Base-by-base conservation (phyloP, 257 asterid genomes). In the Przewalskia tangutica region DNA sequence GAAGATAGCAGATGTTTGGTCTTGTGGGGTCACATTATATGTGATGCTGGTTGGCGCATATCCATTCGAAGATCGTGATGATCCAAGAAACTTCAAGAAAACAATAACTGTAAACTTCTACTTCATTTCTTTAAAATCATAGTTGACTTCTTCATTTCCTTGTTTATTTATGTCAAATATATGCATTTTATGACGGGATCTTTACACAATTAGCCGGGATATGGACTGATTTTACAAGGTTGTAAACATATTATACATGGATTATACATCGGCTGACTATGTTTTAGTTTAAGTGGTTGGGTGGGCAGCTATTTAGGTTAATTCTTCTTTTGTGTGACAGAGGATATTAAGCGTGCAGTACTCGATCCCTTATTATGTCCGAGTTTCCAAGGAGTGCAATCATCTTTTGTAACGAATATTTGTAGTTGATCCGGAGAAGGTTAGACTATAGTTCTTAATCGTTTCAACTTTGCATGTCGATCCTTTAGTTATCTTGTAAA, bases 1-100 rank as follows among this genome's bases (percentile, higher is more conserved):
- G 62, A 75, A 75, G 80, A 75, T 75, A 50, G 80, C 80, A 75
- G 80, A 75, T 75, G 80, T 75, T 50, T 75, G 80, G 80, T 75
- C 80, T 23, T 75, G 80, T 75, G 80, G 80, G 46, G 80, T 75
- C 3, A 75, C 80, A 23, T 48, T 75, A 27, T 75, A 75, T 50
- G 80, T 75, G 13, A 75, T 75, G 80, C 42, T 75, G 27, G 80
- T 75, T 14, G 80, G 80, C 0, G 80, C 80, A 0, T 75, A 75
- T 50, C 80, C 80, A 4, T 75, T 75, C 50, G 80, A 75, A 50
- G 80, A 75, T 75, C 80, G 62, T 75, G 80, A 75, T 27, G 80
- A 75, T 75, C 80, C 80, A 75, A 75, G 80, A 75, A 75, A 75
- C 42, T 50, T 75, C 80, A 75, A 75, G 80, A 75, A 75, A 55